Evolutionary conservation across 139 green algal genomes (phyloP), one percentile per base, ranked within the genome.

Genomic region (Eudorina sp.): DNA sequence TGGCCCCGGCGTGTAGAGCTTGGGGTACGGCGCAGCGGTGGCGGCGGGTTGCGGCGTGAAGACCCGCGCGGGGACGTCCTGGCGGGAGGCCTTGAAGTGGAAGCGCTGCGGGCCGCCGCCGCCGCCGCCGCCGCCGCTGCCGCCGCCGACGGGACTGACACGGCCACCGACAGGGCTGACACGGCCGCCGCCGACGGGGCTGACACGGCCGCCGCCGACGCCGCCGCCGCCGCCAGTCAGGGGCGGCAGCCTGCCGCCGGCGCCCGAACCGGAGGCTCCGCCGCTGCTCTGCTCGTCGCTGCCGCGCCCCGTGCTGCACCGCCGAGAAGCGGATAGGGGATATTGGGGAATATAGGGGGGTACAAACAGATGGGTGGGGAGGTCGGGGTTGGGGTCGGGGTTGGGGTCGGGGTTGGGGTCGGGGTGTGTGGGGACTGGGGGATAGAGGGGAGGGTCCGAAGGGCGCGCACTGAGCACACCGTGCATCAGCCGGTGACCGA

Each of bases 1-100:
- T 2, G 89, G 89, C 2, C 89, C 89, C 40, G 89, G 89, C 2
- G 77, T 46, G 79, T 85, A 90, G 2, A 92, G 29, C 48, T 76
- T 87, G 43, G 11, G 34, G 53, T 84, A 88, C 45, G 74, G 74
- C 38, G 81, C 81, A 0, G 81, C 81, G 45, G n/a, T 38, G 81
- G 7, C 5, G 62, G 64, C 41, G 64, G 43, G 62, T 0, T 31
- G 43, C 31, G 81, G 64, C 4, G 43, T 40, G 46, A 87, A 87
- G 23, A 79, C 66, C 18, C 46, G 46, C 38, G 64, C 23, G 25
- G 81, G 62, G 62, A 60, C 53, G 23, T 84, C 76, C 53, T 51
- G 76, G 0, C 76, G 51, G 7, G 40, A 21, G 0, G 75, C 48
- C 41, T n/a, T 46, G 31, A 83, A 64, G 46, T n/a, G 60, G 25